A percentile compares a stretch with the other conserved stretches of the same genome.
Conservation (phyloP, 2,329 filamentous ascomycete genomes). For the Trichothecium roseum region DNA sequence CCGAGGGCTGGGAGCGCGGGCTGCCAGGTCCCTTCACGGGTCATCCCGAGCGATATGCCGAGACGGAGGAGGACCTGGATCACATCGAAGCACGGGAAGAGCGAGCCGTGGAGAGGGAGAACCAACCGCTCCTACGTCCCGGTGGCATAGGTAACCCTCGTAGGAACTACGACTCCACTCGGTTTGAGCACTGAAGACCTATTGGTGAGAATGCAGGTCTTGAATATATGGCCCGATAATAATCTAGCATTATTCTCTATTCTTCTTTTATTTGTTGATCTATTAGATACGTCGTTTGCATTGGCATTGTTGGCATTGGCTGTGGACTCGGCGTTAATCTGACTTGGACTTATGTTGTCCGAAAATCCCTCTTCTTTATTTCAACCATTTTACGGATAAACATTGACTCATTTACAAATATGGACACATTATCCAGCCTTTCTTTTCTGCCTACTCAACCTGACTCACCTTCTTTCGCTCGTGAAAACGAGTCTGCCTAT, state of each 20-base stretch:
- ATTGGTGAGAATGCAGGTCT: constrained; percentile 3
- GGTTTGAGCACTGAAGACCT: too few relatives aligned
- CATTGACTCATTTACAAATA: too few relatives aligned
- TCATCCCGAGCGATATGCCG: constrained; percentile 40
- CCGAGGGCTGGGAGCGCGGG: constrained; percentile 39
- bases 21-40: constrained; percentile 40
- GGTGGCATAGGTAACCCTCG: constrained; percentile 38
- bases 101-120: constrained; percentile 37
- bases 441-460: too few relatives aligned
- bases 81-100: constrained; percentile 40
- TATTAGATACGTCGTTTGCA: background rate
- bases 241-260: constrained; percentile 1
- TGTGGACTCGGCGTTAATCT: too few relatives aligned
- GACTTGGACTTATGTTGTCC: too few relatives aligned
- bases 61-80: constrained; percentile 40
- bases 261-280: background rate
- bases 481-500: too few relatives aligned
- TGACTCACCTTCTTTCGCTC: too few relatives aligned
- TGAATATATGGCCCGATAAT: background rate
- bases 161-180: constrained; percentile 21
- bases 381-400: too few relatives aligned
- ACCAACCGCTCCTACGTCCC: constrained; percentile 36
- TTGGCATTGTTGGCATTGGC: background rate
- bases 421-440: too few relatives aligned
- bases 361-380: too few relatives aligned